Base-by-base conservation (phyloP, 371 early-diverging fungal species). In the Parasitella parasitica region DNA sequence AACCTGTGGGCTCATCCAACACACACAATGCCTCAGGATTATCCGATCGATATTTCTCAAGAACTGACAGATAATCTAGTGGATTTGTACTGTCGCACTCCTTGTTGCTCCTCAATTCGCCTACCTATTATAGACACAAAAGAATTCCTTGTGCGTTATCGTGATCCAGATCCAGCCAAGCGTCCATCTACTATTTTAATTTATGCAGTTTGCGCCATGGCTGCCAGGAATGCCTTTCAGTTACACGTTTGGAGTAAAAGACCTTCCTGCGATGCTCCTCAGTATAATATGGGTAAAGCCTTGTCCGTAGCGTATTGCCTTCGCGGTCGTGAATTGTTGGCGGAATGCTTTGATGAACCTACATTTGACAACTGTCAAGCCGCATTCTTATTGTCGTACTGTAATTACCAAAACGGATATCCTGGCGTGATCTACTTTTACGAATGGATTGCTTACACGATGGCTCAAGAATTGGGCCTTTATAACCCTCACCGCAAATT, bases 221-320 rank as follows among this genome's bases (percentile, higher is more conserved):
- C 80, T 12, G 77, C 80, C 3, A 64, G 80, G 13, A 80, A 77
- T 52, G 77, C 80, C 13, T 80, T 80, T 38, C 80, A 80, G 35
- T 35, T 80, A n/a, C 80, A 80, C 54, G 71, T 77, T 6, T 80
- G 80, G 80, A 70, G 66, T 18, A 72, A 72, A 27, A 64, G 71
- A 1, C 75, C 72, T 20, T 35, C 63, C 1, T 53, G 59, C 49
- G 71, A 69, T n/a, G 46, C 69, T 6, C 70, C 73, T 15, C 60
- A 72, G 0, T 77, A 75, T 34, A 75, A 77, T 28, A 80, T 80
- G 75, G 80, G 80, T 9, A 80, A 77, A 41, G 75, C 77, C 0
- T 39, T 80, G 3, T 80, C 80, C 2, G 61, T 75, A 8, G 80
- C 77, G 4, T 80, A 80, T 34, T 77, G 80, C 35, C 59, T 75